Evolutionary conservation across 2,329 filamentous ascomycete species (phyloP), one percentile per base, ranked within the genome.

Genomic region (Harringtonia aguacate): DNA sequence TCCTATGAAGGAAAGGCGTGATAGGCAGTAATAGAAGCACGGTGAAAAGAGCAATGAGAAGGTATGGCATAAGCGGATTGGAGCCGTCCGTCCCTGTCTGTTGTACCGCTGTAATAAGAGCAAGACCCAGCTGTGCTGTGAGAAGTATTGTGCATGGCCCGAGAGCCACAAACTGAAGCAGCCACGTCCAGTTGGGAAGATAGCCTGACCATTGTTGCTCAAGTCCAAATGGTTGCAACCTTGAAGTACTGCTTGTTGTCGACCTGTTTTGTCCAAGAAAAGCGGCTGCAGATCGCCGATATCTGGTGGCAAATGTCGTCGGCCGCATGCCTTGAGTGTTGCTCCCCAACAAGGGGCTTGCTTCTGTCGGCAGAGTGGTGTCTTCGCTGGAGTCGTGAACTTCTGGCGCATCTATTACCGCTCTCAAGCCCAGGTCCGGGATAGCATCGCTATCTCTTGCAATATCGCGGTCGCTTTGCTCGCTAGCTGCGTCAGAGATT

Each of bases 81-180:
- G 79, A 85, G 2, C 92, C 92, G 59, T 98, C 92, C 2, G 84
- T 75, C 8, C 84, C 84, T 0, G 88, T 95, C 62, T 95, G 89
- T 46, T 81, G 72, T 18, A 88, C 69, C 2, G 85, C 78, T 29
- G 81, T 75, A 5, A 81, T 85, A 15, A 86, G 59, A 13, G 90
- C 65, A 4, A 97, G 70, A 1, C 76, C 83, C 22, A 89, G 70
- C 56, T 94, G 87, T 1, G 81, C 86, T 15, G 86, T 64, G 18
- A 97, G 61, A 47, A 92, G 81, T 37, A 95, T 68, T 39, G 81
- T 77, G 42, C 95, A 76, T 0, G 89, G 88, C 0, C 78, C 84
- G 10, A 94, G 66, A 15, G 95, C 58, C 4, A 97, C 66, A 51
- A 95, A 82, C 56, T 98, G 89, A 17, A 94, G 53, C 35, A 92